These are phyloP conservation scores for Harringtonia lauricola DNA, from an alignment of 2,329 filamentous ascomycete genomes.

Conservation along the genomic window DNA sequence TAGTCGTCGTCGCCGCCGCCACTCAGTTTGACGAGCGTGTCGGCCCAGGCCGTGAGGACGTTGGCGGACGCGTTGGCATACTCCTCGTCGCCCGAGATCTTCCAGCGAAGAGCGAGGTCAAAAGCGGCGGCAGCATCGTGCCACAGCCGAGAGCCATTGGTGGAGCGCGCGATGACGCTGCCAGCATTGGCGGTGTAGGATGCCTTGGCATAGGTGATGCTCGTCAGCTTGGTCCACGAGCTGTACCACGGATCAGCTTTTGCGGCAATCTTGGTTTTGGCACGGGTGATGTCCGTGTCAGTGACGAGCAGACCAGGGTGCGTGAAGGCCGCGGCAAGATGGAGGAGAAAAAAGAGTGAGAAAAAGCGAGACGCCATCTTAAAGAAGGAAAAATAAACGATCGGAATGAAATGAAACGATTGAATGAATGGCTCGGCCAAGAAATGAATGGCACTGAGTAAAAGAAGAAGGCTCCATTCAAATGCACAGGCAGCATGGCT, in stretches of 20 bases:
- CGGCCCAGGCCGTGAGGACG: background rate
- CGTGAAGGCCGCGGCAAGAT: background rate
- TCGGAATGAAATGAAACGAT: too few species aligned
- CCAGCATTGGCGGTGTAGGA: background rate
- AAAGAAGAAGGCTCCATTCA: too few species aligned
- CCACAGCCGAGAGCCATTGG: background rate
- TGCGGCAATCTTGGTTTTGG: background rate
- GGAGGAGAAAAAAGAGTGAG: background rate
- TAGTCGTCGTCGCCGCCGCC: background rate
- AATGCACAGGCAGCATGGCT: too few species aligned
- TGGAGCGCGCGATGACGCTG: background rate
- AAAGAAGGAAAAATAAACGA: too few species aligned
- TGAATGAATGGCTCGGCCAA: too few species aligned
- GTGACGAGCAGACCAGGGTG: background rate
- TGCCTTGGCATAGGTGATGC: background rate
- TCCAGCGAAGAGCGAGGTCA: background rate
- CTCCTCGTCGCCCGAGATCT: background rate
- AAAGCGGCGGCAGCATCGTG: background rate
- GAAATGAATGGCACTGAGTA: too few species aligned
- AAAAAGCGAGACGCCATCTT: too few species aligned
- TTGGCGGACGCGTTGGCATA: background rate
- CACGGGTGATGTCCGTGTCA: background rate
- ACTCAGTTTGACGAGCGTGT: background rate
- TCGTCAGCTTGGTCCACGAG: background rate
- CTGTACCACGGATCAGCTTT: background rate